Evolutionary conservation across 305 asterid species (phyloP), one percentile per base, ranked within the genome.

Genomic region (Plantago coronopus): DNA sequence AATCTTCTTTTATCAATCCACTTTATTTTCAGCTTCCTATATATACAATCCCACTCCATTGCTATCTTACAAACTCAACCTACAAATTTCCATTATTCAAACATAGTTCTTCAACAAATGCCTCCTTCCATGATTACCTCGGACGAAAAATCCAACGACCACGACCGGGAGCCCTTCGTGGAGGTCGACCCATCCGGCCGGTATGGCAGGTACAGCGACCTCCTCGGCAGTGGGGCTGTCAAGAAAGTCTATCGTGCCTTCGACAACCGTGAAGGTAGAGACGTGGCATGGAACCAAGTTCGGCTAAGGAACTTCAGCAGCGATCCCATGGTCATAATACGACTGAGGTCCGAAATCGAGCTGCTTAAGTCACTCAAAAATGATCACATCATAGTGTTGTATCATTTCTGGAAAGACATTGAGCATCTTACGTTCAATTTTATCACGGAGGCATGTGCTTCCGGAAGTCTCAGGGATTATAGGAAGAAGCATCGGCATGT

Each of bases 251-350:
- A 78, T 5, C 69, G 80, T 0, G 76, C 78, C 0, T 78, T 78
- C 44, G 80, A 78, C 12, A 80, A 74, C 10, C 54, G 54, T 0
- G 83, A 78, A 67, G 83, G 80, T 5, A 59, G 47, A 3, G 83
- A 78, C 25, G 83, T 78, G 5, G 83, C 80, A 0, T 74, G 80
- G 80, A 72, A 78, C 60, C 80, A 78, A 48, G 80, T 78, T 27
- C 72, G 68, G 0, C 76, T 78, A 15, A 27, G 74, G 29, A 74
- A 72, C 47, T 78, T 78, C 69, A 58, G 66, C 60, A 58, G 70
- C 21, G 83, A 78, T 48, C 76, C 75, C 0, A 45, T 76, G 0
- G 72, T 72, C 20, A 56, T 74, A 8, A 19, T 29, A 1, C 62
- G 80, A 19, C 72, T 78, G 0, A 67, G 62, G 23, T 74, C 74